Conservation (phyloP, 2,329 filamentous ascomycete genomes). For the Dactylella cylindrospora region DNA sequence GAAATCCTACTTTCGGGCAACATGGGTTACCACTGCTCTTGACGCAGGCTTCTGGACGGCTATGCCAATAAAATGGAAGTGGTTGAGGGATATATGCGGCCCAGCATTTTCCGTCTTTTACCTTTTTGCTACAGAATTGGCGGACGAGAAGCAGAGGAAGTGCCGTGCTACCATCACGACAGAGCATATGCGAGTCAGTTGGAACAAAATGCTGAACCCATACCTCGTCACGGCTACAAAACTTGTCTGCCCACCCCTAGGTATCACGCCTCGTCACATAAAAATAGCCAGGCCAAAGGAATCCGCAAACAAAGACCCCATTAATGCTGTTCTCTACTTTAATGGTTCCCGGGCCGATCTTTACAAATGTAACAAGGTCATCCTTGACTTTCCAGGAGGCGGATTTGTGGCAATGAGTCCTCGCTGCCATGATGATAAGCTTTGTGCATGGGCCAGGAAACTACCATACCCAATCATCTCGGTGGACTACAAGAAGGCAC, state of each 20-base stretch:
- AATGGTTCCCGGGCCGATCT: slow-evolving; percentile 80
- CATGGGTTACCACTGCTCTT: slow-evolving; percentile 91
- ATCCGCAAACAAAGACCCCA: slow-evolving; percentile 80
- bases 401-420: slow-evolving; percentile 97
- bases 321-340: slow-evolving; percentile 89
- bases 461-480: slow-evolving; percentile 79
- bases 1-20: slow-evolving; percentile 87
- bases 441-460: slow-evolving; percentile 87
- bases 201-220: slow-evolving; percentile 91
- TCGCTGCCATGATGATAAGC: slow-evolving; percentile 88
- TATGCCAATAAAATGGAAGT: slow-evolving; percentile 82
- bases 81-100: slow-evolving; percentile 78
- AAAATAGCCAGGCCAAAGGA: slow-evolving; percentile 77
- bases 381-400: slow-evolving; percentile 88
- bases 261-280: slow-evolving; percentile 74
- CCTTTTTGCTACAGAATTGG: slow-evolving; percentile 85
- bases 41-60: slow-evolving; percentile 98
- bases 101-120: slow-evolving; percentile 88
- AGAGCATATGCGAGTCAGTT: slow-evolving; percentile 86
- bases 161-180: slow-evolving; percentile 83
- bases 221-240: slow-evolving; percentile 60
- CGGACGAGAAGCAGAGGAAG: slow-evolving; percentile 89
- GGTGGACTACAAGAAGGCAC: slow-evolving; percentile 85
- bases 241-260: slow-evolving; percentile 48
- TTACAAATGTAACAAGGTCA: slow-evolving; percentile 71